phyloP scores from a whole-genome alignment of 1,139 yeast genomes.

The Blastobotrys malaysiensis region DNA sequence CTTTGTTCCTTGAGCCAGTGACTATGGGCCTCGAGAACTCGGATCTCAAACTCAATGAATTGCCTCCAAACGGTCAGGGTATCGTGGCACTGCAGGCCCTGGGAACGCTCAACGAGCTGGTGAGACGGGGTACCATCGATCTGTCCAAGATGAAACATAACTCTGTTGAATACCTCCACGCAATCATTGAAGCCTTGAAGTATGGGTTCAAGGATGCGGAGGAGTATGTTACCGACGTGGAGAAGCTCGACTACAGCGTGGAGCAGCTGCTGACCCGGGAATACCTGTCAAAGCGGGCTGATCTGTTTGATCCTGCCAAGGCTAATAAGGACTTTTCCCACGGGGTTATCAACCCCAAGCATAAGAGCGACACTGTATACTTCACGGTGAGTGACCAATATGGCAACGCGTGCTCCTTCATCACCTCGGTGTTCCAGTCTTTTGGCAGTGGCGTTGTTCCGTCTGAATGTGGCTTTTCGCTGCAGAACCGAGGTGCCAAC shows the following conservation, averaged over 20 bases:
- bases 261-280: constrained; percentile 33
- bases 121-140: constrained; percentile 40
- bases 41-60: constrained; percentile 52
- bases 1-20: constrained; percentile 61
- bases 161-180: constrained; percentile 64
- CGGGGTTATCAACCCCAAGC: constrained; percentile 59
- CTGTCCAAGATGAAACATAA: constrained; percentile 52
- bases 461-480: constrained; percentile 59
- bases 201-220: constrained; percentile 74
- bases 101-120: constrained; percentile 57
- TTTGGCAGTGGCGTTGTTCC: constrained; percentile 75
- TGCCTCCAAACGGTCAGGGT: constrained; percentile 82
- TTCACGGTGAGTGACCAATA: constrained; percentile 62
- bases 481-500: constrained; percentile 75
- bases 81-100: constrained; percentile 63
- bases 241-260: constrained; percentile 36
- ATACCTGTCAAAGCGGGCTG: constrained; percentile 49
- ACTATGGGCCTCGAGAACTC: constrained; percentile 26
- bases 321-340: constrained; percentile 43
- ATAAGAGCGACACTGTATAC: constrained; percentile 72
- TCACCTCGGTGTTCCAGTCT: constrained; percentile 64
- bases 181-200: constrained; percentile 64
- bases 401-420: constrained; percentile 80
- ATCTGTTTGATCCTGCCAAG: constrained; percentile 39
- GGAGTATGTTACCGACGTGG: constrained; percentile 59